phyloP scores from a whole-genome alignment of 2,329 filamentous ascomycete species.

The Ascochyta koolunga region DNA sequence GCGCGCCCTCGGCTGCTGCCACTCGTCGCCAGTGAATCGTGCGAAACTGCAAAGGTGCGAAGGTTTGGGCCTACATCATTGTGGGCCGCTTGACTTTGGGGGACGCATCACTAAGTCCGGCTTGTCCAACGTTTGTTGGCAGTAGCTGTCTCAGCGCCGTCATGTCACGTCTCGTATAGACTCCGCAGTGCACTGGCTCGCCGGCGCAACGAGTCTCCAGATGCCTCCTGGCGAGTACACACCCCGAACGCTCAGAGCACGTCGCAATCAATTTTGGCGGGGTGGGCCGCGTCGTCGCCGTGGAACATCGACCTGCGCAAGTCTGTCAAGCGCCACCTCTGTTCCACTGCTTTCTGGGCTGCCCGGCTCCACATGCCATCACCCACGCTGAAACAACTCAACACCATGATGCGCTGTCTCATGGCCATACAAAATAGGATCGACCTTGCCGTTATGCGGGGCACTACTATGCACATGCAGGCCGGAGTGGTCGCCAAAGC shows the following conservation, averaged over 20 bases:
- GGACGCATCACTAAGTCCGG: constrained; percentile 25
- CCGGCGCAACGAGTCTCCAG: constrained; percentile 14
- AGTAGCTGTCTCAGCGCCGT: constrained; percentile 27
- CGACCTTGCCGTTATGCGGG: constrained; percentile 18
- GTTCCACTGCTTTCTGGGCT: constrained; percentile 18
- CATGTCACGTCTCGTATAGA: constrained; percentile 21
- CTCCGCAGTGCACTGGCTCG: constrained; percentile 5
- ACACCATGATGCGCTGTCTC: constrained; percentile 35
- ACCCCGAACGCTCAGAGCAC: constrained; percentile 12
- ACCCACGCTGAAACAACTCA: constrained; percentile 41
- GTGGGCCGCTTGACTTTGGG: constrained; percentile 23
- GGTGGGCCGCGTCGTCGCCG: constrained; percentile 15
- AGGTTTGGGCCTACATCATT: constrained; percentile 27
- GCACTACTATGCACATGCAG: constrained; percentile 12
- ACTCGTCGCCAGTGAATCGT: constrained; percentile 9
- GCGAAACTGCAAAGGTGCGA: too few species aligned
- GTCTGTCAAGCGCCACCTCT: constrained; percentile 11
- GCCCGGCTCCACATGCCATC: constrained; percentile 19
- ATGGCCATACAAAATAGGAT: constrained; percentile 11
- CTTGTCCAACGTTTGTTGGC: constrained; percentile 29
- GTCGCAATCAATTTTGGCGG: constrained; percentile 14
- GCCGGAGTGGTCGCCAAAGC: constrained; percentile 12
- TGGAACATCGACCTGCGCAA: constrained; percentile 2
- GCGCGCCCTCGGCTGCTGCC: background rate
- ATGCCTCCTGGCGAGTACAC: constrained; percentile 15